Conservation (phyloP, 1,139 yeast genomes). For the Suhomyces atakaporum region DNA sequence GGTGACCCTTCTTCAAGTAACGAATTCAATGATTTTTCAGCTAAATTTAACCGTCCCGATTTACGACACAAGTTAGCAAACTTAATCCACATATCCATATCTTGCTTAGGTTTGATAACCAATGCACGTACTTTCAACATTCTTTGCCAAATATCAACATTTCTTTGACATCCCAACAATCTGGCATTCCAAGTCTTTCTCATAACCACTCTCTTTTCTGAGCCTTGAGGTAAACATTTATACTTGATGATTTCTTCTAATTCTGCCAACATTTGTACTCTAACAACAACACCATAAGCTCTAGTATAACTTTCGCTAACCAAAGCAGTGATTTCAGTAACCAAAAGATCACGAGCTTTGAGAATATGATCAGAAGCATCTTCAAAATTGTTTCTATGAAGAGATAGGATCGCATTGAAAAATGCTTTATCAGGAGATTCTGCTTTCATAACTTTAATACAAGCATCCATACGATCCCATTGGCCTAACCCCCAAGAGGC, state of each 20-base stretch:
- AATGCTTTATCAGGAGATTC: slow-evolving; percentile 95
- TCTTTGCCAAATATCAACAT: slow-evolving; percentile 98
- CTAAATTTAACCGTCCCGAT: slow-evolving; percentile 87
- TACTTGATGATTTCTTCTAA: slow-evolving; percentile 91
- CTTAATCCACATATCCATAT: slow-evolving; percentile 97
- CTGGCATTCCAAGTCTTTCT: slow-evolving; percentile 94
- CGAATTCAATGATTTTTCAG: slow-evolving; percentile 85
- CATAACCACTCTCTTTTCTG: slow-evolving; percentile 75
- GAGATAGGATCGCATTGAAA: slow-evolving; percentile 82
- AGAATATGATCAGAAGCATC: slow-evolving; percentile 79
- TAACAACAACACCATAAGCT: slow-evolving; percentile 94
- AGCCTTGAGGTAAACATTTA: slow-evolving; percentile 79
- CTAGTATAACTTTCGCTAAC: slow-evolving; percentile 96
- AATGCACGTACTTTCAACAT: slow-evolving; percentile 91
- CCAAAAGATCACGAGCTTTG: slow-evolving; percentile 83
- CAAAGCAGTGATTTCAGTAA: slow-evolving; percentile 91
- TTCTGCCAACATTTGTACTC: slow-evolving; percentile 97
- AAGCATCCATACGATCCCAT: slow-evolving; percentile 95
- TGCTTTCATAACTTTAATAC: slow-evolving; percentile 83
- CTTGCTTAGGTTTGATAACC: slow-evolving; percentile 93
- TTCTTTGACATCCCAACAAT: slow-evolving; percentile 88
- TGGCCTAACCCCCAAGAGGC: slow-evolving; percentile 99
- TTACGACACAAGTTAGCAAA: slow-evolving; percentile 95
- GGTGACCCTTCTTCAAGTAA: slow-evolving; percentile 64
- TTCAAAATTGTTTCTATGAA: slow-evolving; percentile 84